phyloP scores from a whole-genome alignment of 768 basidiomycete species.

The Russula compacta region DNA sequence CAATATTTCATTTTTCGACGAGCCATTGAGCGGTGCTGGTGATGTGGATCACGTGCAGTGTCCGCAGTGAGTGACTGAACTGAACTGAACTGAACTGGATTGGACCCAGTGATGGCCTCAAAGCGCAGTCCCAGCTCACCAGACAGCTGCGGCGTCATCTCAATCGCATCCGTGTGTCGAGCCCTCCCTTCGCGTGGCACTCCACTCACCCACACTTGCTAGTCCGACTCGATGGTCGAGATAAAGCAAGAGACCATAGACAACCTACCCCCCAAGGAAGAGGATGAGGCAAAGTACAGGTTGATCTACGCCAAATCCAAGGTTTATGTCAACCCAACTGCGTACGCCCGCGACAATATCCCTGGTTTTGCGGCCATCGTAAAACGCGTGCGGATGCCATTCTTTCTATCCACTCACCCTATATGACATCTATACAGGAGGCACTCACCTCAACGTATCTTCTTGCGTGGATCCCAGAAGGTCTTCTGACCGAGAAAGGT shows the following conservation, averaged over 20 bases:
- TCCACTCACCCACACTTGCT: not conserved
- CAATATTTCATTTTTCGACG: not conserved
- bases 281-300: conserved; percentile 56
- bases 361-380: conserved; percentile 90
- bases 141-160: not conserved
- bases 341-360: conserved; percentile 87
- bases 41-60: not conserved
- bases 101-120: not conserved
- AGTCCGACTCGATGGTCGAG: conserved; percentile 66
- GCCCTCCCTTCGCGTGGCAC: not conserved
- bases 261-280: conserved; percentile 20
- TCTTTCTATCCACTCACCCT: conserved; percentile 10
- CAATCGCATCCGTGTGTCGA: conserved; percentile 5
- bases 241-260: conserved; percentile 40
- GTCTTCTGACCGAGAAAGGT: conserved; percentile 73
- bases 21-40: not conserved
- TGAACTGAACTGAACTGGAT: not conserved
- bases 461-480: conserved; percentile 91
- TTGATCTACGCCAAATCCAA: conserved; percentile 88
- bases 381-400: conserved; percentile 53
- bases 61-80: no score
- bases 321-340: conserved; percentile 92
- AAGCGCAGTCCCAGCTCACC: no score
- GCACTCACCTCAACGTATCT: conserved; percentile 67
- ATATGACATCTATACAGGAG: conserved; percentile 38